phyloP scores from a whole-genome alignment of 305 asterid genomes.

The Caryopteris hybrid region DNA sequence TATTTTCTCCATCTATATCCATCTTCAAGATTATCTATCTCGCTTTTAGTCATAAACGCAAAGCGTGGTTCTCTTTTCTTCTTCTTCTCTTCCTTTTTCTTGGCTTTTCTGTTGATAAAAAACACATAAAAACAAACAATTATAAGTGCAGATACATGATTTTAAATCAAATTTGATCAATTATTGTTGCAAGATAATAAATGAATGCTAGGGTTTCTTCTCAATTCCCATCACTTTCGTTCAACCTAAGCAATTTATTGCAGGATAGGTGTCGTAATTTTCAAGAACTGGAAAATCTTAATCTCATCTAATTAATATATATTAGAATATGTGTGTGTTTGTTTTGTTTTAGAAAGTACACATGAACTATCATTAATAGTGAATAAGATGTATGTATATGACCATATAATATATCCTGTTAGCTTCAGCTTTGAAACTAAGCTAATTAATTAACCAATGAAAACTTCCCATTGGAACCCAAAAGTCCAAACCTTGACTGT shows the following conservation, averaged over 20 bases:
- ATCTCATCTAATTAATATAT: neutral
- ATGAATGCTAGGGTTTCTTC: conserved; percentile 28
- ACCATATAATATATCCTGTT: too few species aligned
- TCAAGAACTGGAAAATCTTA: too few species aligned
- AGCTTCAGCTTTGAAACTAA: conserved; percentile 26
- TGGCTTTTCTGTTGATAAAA: conserved; percentile 29
- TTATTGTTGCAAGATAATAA: neutral
- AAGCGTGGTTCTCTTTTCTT: conserved; percentile 45
- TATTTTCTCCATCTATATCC: conserved; percentile 89
- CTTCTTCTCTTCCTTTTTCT: conserved; percentile 52
- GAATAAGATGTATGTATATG: neutral
- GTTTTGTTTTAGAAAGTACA: too few species aligned
- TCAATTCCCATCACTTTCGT: too few species aligned
- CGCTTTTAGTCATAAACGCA: conserved; percentile 82
- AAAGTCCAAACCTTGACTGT: conserved; percentile 23
- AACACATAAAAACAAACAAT: neutral
- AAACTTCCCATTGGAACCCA: neutral
- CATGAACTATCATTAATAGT: too few species aligned
- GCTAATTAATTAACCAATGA: conserved; percentile 12
- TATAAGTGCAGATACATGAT: too few species aligned
- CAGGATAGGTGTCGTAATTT: too few species aligned
- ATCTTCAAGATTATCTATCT: conserved; percentile 73
- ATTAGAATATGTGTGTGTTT: too few species aligned
- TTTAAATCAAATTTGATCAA: too few species aligned
- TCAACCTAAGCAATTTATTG: too few species aligned